Percentiles rank a stretch among this genome's conserved stretches.
Evolutionary conservation across 495 filamentous ascomycete genomes (phyloP).

Genomic region (Parachaetomium inaequale): DNA sequence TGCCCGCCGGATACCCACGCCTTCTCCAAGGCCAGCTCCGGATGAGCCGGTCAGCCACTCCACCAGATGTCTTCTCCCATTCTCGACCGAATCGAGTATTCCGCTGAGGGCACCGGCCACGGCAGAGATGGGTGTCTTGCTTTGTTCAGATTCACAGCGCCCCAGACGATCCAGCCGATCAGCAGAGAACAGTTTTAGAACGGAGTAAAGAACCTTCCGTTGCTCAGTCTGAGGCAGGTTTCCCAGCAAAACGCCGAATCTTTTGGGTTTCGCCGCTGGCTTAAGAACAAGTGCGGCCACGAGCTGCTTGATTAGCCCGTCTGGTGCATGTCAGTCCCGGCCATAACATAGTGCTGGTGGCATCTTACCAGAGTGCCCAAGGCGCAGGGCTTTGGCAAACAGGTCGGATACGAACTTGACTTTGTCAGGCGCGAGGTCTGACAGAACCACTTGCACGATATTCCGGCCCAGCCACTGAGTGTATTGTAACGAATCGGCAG

Average conservation of each 20-base stretch:
- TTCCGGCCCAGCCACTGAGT: conserved; percentile 70
- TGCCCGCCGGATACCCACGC: conserved; percentile 60
- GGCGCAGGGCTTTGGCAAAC: conserved; percentile 59
- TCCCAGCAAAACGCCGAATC: conserved; percentile 45
- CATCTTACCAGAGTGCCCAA: conserved; percentile 68
- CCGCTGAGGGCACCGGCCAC: conserved; percentile 44
- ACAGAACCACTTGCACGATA: conserved; percentile 51
- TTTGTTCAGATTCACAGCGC: conserved; percentile 28
- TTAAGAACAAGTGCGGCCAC: conserved; percentile 46
- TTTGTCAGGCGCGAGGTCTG: conserved; percentile 38
- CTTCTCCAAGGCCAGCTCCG: conserved; percentile 61
- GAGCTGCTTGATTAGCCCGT: conserved; percentile 51
- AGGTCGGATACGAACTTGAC: conserved; percentile 57
- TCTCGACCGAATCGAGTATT: conserved; percentile 37
- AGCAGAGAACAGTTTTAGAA: conserved; percentile 58
- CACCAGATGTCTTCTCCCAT: conserved; percentile 51
- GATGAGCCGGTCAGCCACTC: conserved; percentile 65
- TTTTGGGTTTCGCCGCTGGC: conserved; percentile 25
- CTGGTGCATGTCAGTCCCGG: conserved; percentile 38
- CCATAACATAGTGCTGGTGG: background rate
- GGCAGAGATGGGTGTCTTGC: conserved; percentile 42
- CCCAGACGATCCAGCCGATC: conserved; percentile 45
- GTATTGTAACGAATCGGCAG: conserved; percentile 62
- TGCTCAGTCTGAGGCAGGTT: conserved; percentile 55
- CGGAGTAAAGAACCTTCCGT: conserved; percentile 52